Evolutionary conservation across 306 rosid genomes (phyloP).

Genomic region (Begonia fuchsioides): DNA sequence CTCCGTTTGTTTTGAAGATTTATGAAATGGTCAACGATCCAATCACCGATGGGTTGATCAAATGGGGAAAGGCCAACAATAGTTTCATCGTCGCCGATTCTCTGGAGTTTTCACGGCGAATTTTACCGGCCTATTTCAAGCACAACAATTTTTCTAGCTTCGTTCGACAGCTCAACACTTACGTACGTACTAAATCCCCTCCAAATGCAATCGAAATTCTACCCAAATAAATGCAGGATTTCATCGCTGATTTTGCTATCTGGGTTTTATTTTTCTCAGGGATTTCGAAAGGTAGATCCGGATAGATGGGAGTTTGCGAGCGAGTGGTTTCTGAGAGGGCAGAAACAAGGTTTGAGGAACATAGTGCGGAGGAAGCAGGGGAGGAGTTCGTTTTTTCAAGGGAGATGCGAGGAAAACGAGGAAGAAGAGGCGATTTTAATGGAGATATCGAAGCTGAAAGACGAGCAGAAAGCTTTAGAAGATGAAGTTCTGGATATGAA

Average conservation of each 20-base stretch:
- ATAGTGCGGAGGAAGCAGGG: conserved; percentile 39
- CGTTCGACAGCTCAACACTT: conserved; percentile 91
- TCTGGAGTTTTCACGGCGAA: conserved; percentile 40
- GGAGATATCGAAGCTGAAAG: conserved; percentile 60
- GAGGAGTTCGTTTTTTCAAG: conserved; percentile 6
- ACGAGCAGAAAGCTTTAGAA: too few relatives aligned
- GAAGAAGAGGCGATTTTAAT: conserved; percentile 37
- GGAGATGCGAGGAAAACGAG: conserved; percentile 29
- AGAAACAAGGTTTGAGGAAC: conserved; percentile 52
- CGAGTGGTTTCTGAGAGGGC: too few relatives aligned
- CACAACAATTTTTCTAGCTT: conserved; percentile 91
- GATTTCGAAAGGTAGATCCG: too few relatives aligned
- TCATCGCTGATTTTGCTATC: neutral
- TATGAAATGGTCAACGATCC: too few relatives aligned
- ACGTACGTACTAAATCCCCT: conserved; percentile 17
- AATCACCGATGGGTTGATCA: too few relatives aligned
- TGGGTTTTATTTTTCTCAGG: conserved; percentile 18
- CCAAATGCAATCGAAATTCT: neutral
- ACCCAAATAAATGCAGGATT: neutral
- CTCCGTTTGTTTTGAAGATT: conserved; percentile 82
- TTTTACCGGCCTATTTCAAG: too few relatives aligned
- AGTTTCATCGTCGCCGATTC: conserved; percentile 87
- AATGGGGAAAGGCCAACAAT: too few relatives aligned
- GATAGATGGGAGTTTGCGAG: too few relatives aligned
- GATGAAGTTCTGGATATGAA: conserved; percentile 55